A percentile compares a stretch with the other conserved stretches of the same genome.
Evolutionary conservation across 345 rosid species (phyloP).

Genomic region (Pelargonium nanum): DNA sequence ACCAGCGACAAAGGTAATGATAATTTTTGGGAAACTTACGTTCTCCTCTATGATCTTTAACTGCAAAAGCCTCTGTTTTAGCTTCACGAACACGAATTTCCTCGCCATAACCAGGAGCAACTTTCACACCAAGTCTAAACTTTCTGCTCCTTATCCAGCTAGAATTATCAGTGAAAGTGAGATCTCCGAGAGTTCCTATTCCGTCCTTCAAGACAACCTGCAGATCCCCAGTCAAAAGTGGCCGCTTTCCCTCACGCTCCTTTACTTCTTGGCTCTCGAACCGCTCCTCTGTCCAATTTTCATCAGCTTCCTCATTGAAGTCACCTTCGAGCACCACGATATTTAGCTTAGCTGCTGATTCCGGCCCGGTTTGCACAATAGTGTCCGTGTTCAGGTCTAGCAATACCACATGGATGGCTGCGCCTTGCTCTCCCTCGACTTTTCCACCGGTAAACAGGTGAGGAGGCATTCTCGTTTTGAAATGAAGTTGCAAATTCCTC

Average conservation of each 20-base stretch:
- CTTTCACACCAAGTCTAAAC: constrained; percentile 81
- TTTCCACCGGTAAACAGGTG: constrained; percentile 89
- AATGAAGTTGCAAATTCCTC: constrained; percentile 55
- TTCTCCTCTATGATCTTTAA: constrained; percentile 97
- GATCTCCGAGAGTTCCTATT: constrained; percentile 75
- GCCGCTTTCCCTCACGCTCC: constrained; percentile 86
- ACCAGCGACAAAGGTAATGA: background rate
- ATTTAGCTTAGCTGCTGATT: constrained; percentile 56
- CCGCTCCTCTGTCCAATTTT: constrained; percentile 59
- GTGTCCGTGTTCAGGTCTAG: constrained; percentile 46
- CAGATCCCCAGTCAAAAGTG: constrained; percentile 74
- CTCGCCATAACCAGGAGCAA: constrained; percentile 41
- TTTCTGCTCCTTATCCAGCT: constrained; percentile 97
- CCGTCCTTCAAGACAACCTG: constrained; percentile 73
- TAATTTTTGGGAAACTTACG: constrained; percentile 30
- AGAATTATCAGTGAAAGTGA: constrained; percentile 83
- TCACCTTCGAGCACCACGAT: constrained; percentile 82
- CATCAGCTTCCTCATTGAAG: constrained; percentile 57
- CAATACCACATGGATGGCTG: constrained; percentile 70
- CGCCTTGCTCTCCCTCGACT: constrained; percentile 86
- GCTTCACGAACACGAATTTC: constrained; percentile 63
- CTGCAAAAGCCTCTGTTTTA: constrained; percentile 82
- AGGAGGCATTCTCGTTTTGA: constrained; percentile 80
- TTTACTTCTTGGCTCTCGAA: constrained; percentile 68
- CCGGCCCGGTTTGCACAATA: constrained; percentile 53